Evolutionary conservation across 805 yeast species (phyloP), one percentile per base, ranked within the genome.

Genomic region (Zygotorulaspora danielsina): DNA sequence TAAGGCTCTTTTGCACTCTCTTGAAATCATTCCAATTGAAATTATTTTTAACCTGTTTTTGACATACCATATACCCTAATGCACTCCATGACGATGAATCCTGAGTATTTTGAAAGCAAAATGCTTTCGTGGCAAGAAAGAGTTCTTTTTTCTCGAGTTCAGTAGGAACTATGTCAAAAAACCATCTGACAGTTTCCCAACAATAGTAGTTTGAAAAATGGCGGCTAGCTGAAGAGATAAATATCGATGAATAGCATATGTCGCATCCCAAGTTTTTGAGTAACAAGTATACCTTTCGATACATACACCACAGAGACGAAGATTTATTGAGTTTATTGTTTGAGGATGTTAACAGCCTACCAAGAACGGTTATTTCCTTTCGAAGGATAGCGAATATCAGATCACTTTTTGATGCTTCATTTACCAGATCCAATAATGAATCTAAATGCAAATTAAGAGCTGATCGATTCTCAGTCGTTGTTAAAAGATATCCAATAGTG

Each of bases 171-270:
- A 50, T 38, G 40, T 62, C 65, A 19, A 48, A 54, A 10, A 52
- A 39, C 61, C 67, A 66, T 19, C 60, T 50, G 7, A 57, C 34
- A n/a, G 66, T 56, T 38, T 61, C 58, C 70, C 72, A 68, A 5
- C 70, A 59, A 38, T 68, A 68, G 37, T 66, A 68, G 39, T 67
- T 68, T 0, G 67, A 54, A 13, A 52, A 45, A 42, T 68, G 72
- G 4, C 52, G 36, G 7, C 44, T 42, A 1, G 63, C 69, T 1
- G 71, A 58, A 5, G 30, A 32, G 2, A 58, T 15, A 8, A 61
- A 51, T 0, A 59, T 48, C 1, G 42, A 17, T 5, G 49, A 26
- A 30, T 51, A 54, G 5, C 48, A 33, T 3, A 44, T 10, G 3
- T 25, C 15, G 7, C 16, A 10, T 16, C 21, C 21, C 3, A n/a